Percentiles rank a stretch among this genome's conserved stretches.
phyloP scores from a whole-genome alignment of 345 rosid genomes.

The Citrus reticulata region DNA sequence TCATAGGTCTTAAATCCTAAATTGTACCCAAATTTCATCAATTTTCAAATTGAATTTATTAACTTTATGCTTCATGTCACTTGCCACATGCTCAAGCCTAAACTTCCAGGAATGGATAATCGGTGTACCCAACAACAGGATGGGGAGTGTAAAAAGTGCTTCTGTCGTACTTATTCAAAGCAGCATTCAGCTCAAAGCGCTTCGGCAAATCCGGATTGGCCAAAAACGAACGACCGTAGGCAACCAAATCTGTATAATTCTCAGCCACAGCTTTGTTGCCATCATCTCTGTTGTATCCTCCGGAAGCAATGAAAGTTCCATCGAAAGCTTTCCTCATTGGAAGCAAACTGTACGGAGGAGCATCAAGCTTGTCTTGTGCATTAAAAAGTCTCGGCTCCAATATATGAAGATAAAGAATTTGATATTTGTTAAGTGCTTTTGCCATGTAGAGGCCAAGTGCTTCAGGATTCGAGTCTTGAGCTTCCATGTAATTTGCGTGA shows the following conservation, averaged over 20 bases:
- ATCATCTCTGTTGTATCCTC: constrained; percentile 34
- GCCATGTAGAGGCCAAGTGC: constrained; percentile 38
- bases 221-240: background rate
- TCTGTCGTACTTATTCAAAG: constrained; percentile 29
- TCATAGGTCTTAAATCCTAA: too few relatives aligned
- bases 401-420: constrained; percentile 32
- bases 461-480: constrained; percentile 37
- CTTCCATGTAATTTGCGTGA: constrained; percentile 10
- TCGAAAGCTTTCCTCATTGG: constrained; percentile 38
- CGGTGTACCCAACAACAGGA: constrained; percentile 34
- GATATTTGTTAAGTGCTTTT: constrained; percentile 30
- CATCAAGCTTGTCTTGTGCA: too few relatives aligned
- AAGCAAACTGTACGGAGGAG: constrained; percentile 6
- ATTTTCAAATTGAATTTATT: too few relatives aligned
- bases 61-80: too few relatives aligned
- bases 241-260: constrained; percentile 14
- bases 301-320: constrained; percentile 37
- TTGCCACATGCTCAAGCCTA: background rate
- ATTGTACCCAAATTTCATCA: too few relatives aligned
- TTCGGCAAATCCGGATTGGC: constrained; percentile 47
- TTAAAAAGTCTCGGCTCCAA: constrained; percentile 21
- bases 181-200: constrained; percentile 35
- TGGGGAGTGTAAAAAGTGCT: constrained; percentile 27
- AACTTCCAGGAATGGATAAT: background rate
- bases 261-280: constrained; percentile 32